These are phyloP conservation scores for Nemania abortiva DNA, from an alignment of 2,329 filamentous ascomycete species.

Conservation along the genomic window DNA sequence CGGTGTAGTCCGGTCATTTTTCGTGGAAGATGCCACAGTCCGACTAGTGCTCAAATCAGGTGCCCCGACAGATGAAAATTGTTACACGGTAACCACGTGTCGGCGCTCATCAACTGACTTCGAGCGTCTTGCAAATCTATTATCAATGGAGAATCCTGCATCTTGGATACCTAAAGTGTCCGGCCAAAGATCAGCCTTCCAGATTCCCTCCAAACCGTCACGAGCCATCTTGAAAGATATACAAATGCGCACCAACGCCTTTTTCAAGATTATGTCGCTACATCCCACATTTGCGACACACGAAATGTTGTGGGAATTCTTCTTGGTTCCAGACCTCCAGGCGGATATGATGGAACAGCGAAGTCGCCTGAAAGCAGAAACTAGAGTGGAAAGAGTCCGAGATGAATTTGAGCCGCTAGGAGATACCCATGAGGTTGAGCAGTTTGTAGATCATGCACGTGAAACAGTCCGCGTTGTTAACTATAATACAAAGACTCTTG, in stretches of 20 bases:
- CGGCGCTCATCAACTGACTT: conserved; percentile 90
- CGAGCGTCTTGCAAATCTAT: conserved; percentile 85
- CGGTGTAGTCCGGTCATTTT: conserved; percentile 93
- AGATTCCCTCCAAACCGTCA: conserved; percentile 92
- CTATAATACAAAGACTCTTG: conserved; percentile 83
- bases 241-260: conserved; percentile 86
- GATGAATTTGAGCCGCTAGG: conserved; percentile 90
- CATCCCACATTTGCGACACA: conserved; percentile 96
- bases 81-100: conserved; percentile 94
- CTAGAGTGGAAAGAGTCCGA: conserved; percentile 82
- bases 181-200: conserved; percentile 86
- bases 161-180: conserved; percentile 90
- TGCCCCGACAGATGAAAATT: conserved; percentile 82
- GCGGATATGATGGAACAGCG: conserved; percentile 90
- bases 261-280: conserved; percentile 84
- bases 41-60: conserved; percentile 95
- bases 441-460: conserved; percentile 90
- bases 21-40: conserved; percentile 95
- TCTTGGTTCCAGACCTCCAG: conserved; percentile 94
- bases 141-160: conserved; percentile 90
- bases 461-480: conserved; percentile 90
- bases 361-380: conserved; percentile 86
- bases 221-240: conserved; percentile 87
- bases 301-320: conserved; percentile 99
- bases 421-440: conserved; percentile 88